These are phyloP conservation scores for Pseudopyrenochaeta lycopersici DNA, from an alignment of 2,329 filamentous ascomycete species.

Conservation along the genomic window DNA sequence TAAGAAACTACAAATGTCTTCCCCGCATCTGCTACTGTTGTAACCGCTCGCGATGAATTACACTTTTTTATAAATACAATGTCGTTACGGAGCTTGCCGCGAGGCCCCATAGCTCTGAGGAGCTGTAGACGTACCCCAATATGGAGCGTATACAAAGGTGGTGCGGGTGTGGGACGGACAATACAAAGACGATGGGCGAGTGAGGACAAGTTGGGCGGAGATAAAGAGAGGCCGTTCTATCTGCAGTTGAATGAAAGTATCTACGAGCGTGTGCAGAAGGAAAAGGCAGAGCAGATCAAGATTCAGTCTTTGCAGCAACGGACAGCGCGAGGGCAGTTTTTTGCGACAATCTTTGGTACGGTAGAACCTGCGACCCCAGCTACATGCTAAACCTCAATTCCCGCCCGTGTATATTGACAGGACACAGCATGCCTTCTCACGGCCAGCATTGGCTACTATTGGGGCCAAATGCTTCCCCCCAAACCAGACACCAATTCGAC, in stretches of 20 bases:
- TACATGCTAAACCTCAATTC: too few relatives aligned
- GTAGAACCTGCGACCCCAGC: neutral
- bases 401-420: conserved; percentile 10
- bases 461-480: conserved; percentile 60
- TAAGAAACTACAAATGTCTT: conserved; percentile 4
- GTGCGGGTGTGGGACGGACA: conserved; percentile 18
- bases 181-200: conserved; percentile 50
- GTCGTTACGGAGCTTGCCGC: conserved; percentile 38
- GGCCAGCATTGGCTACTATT: conserved; percentile 63
- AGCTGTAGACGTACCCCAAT: conserved; percentile 12
- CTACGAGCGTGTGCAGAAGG: conserved; percentile 64
- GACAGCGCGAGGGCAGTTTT: conserved; percentile 49
- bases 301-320: conserved; percentile 31
- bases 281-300: conserved; percentile 64
- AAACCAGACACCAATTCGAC: conserved; percentile 64
- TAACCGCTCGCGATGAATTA: conserved; percentile 20
- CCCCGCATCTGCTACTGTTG: conserved; percentile 17
- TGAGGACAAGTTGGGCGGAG: conserved; percentile 22
- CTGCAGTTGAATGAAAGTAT: conserved; percentile 71
- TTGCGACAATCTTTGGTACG: conserved; percentile 37
- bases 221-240: conserved; percentile 62
- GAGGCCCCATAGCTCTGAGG: conserved; percentile 31
- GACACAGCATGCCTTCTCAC: conserved; percentile 60
- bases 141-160: conserved; percentile 12
- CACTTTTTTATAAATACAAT: conserved; percentile 31